Base-by-base conservation (phyloP, 2,329 filamentous ascomycete species). In the Zasmidium angulare region DNA sequence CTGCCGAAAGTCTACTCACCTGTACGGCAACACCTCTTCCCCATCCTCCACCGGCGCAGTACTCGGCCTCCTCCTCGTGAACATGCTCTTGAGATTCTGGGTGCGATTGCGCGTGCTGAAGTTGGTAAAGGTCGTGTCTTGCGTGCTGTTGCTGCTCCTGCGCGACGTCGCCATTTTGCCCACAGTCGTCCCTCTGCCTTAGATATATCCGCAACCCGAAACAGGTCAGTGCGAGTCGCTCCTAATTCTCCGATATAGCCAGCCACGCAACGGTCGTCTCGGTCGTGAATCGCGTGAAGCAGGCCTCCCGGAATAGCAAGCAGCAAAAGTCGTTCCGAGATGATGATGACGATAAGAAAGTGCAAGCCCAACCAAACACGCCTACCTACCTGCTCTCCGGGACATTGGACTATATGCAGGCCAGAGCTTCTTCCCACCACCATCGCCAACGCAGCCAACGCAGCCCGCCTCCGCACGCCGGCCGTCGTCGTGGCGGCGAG, bases 21-120 rank as follows among this genome's bases (percentile, higher is more conserved):
- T 62, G 59, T 62, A 63, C 2, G 63, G 62, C 29, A 62, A 40
- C n/a, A 63, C 46, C 40, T 68, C 63, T 31, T 59, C 56, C 21
- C 65, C 59, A 10, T 50, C 55, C 26, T 58, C 31, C 36, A 43
- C 36, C 6, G 36, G 36, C 36, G 36, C 36, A 17, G 36, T 43
- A 17, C 36, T 43, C 7, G 36, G 36, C n/a, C 36, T 14, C n/a
- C 36, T 7, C 3, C 36, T 7, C 36, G 36, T 17, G 29, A 29
- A 46, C 55, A 54, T 43, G 46, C 63, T 61, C 23, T 54, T 59
- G 36, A 63, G 19, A 22, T 58, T 65, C 50, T 55, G 52, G 50
- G 59, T 55, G 20, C 59, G 60, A 12, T 59, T 56, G 20, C 62
- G 64, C 20, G 55, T 59, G 24, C 61, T 64, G 60, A 66, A 66